Conservation (phyloP, 768 basidiomycete species). For the Termitomyces bulborhizus region DNA sequence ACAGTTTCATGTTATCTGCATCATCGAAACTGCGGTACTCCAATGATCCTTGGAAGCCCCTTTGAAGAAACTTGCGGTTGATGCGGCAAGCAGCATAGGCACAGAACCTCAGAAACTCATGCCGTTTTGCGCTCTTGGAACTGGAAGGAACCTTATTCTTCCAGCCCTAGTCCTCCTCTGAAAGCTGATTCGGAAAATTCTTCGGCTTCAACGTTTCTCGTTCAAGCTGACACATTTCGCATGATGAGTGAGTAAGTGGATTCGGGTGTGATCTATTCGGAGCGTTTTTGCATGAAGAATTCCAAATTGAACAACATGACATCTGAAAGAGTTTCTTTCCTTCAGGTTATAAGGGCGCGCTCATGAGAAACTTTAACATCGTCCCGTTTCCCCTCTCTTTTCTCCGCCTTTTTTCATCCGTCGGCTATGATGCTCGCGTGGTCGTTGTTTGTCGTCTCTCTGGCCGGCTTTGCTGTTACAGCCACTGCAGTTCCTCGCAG, state of each 20-base stretch:
- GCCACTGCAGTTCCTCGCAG: slow-evolving; percentile 7
- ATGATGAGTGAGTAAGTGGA: not conserved
- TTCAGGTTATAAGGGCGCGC: not conserved
- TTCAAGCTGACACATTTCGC: not conserved
- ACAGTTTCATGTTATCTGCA: not conserved
- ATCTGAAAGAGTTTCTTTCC: not conserved
- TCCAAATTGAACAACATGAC: not conserved
- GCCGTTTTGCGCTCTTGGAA: not conserved
- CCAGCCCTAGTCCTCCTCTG: not conserved
- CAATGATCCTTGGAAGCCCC: not conserved
- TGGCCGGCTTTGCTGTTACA: not conserved
- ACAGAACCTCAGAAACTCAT: not conserved
- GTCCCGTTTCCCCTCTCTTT: not conserved
- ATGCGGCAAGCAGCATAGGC: not conserved
- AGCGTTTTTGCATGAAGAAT: not conserved
- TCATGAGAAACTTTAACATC: not conserved
- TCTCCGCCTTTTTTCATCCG: not conserved
- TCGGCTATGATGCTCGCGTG: not conserved
- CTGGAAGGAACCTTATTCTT: not conserved
- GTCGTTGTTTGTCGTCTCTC: not conserved
- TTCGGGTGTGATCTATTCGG: not conserved
- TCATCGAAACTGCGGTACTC: not conserved
- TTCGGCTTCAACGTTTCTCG: not conserved
- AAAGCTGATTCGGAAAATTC: not conserved
- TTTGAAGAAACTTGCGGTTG: not conserved